Base-by-base conservation (phyloP, 2,329 filamentous ascomycete species). In the Cucurbitaria berberidis region DNA sequence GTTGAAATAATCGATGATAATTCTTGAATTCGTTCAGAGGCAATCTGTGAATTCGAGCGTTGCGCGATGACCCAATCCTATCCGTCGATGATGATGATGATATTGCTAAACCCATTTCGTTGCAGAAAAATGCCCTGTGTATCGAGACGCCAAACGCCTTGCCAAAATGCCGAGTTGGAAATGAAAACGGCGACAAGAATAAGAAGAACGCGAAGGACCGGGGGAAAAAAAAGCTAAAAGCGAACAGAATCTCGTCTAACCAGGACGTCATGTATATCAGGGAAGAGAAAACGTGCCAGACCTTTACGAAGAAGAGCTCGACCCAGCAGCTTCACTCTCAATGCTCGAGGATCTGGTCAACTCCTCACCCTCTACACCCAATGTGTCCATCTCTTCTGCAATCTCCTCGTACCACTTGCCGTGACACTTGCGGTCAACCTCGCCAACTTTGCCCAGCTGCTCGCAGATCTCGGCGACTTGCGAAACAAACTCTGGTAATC, bases 401-500 rank as follows among this genome's bases (percentile, higher is more conserved):
- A 90, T 82, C 40, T 80, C 76, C 73, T 90, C 88, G 80, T 90
- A 92, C 87, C 88, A 91, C 38, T 77, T 67, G 11, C 84, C 84
- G 72, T 91, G 89, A 7, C 85, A 82, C 55, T 84, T 86, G 57
- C 86, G 81, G 68, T 92, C 89, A 5, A 91, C 86, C 4, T 77
- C 77, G 13, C 86, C 86, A 3, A 91, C 81, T 67, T 83, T 82
- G 36, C 83, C 81, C 54, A 92, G 76, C 66, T 87, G 80, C 29
- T 90, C 88, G 7, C 89, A 86, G 62, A 92, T 87, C 43, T 85
- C 84, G 27, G 87, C 81, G 13, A 92, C 85, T 55, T 82, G 84
- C 24, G 84, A 83, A 15, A 89, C 86, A 69, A 92, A 92, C 73
- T 93, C 89, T 0, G 86, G 86, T 51, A 93, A 75, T 0, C 89